These are phyloP conservation scores for Gaertneriomyces semiglobifer DNA, from an alignment of 192 early-diverging fungal genomes.

Conservation along the genomic window DNA sequence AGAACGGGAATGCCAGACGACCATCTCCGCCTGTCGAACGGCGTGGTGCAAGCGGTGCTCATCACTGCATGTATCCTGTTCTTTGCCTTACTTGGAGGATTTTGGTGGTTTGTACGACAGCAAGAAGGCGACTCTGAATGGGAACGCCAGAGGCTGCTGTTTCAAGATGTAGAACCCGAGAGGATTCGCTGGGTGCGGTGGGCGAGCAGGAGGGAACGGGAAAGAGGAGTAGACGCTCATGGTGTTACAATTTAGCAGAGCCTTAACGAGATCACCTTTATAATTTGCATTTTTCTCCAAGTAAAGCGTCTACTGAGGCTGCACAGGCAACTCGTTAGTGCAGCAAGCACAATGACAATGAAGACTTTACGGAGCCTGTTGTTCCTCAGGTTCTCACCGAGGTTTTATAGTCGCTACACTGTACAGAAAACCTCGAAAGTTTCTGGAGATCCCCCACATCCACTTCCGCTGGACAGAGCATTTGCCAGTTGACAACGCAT, in stretches of 20 bases:
- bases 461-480: too few relatives aligned
- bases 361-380: too few relatives aligned
- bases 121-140: constrained; percentile 1
- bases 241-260: constrained; percentile 2
- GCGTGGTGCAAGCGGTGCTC: constrained; percentile 5
- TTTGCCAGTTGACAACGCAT: too few relatives aligned
- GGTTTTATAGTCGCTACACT: too few relatives aligned
- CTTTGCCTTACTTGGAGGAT: constrained; percentile 2
- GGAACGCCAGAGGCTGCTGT: constrained; percentile 18
- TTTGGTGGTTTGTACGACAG: constrained; percentile 3
- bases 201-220: constrained; percentile 1
- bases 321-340: too few relatives aligned
- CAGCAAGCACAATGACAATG: too few relatives aligned
- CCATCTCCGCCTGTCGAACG: constrained; percentile 1
- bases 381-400: too few relatives aligned
- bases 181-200: constrained; percentile 8
- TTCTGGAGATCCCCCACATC: too few relatives aligned
- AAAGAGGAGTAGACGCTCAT: constrained; percentile 2
- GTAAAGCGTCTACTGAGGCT: too few relatives aligned
- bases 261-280: too few relatives aligned
- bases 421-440: too few relatives aligned
- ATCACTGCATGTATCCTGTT: constrained; percentile 3
- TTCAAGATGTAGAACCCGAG: constrained; percentile 1
- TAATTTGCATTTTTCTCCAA: too few relatives aligned
- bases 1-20: neutral